Conservation (phyloP, 106 monocot species). For the Triglochin maritima region DNA sequence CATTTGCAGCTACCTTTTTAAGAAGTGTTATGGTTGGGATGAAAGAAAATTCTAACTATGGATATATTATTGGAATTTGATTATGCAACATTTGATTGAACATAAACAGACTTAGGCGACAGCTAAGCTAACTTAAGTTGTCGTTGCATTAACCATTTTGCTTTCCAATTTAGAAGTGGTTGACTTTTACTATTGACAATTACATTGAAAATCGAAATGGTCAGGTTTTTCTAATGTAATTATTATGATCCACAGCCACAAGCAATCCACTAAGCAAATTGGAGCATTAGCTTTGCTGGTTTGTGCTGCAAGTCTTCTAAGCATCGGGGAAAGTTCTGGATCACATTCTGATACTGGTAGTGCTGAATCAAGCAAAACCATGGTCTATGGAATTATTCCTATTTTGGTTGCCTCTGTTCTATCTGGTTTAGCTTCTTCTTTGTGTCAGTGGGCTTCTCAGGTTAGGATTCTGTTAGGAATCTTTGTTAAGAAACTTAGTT, state of each 20-base stretch:
- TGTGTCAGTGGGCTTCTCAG: constrained; percentile 99
- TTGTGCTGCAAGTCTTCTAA: constrained; percentile 75
- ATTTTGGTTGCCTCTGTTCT: constrained; percentile 90
- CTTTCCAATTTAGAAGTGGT: too few species aligned
- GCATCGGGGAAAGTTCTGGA: constrained; percentile 76
- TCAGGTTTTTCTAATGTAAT: constrained; percentile 5
- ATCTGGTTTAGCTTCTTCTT: constrained; percentile 86
- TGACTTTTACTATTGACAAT: too few species aligned
- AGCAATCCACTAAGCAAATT: constrained; percentile 72
- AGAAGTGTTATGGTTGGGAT: too few species aligned
- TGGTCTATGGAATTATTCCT: constrained; percentile 81
- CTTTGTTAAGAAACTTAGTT: background rate
- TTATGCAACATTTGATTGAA: too few species aligned
- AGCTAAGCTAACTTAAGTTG: too few species aligned
- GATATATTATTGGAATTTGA: too few species aligned
- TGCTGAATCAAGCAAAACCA: constrained; percentile 44
- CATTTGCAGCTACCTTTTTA: too few species aligned
- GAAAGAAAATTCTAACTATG: too few species aligned
- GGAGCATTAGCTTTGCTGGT: constrained; percentile 67
- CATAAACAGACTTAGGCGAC: too few species aligned
- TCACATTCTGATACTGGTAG: constrained; percentile 34
- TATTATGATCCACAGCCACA: constrained; percentile 46
- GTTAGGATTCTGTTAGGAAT: constrained; percentile 18
- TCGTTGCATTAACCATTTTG: too few species aligned
- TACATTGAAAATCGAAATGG: background rate